Percentiles rank a stretch among this genome's conserved stretches.
Evolutionary conservation across 495 filamentous ascomycete genomes (phyloP).

Genomic region (Talaromyces ruber): DNA sequence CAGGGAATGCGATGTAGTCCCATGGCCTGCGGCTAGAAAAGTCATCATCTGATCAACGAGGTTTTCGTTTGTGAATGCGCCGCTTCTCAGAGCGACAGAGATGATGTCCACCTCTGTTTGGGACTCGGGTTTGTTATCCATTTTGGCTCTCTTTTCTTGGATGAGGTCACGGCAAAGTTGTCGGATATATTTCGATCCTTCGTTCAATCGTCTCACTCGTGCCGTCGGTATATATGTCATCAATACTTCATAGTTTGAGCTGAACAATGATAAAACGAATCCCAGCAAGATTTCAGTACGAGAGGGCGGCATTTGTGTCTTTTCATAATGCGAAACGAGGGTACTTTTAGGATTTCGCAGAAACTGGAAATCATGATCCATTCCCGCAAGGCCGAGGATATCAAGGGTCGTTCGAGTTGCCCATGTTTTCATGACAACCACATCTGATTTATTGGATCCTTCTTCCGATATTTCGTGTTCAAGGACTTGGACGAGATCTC

Average conservation of each 20-base stretch:
- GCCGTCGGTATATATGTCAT: conserved; percentile 47
- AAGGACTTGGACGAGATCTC: conserved; percentile 34
- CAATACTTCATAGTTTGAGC: conserved; percentile 2
- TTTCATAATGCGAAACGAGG: conserved; percentile 57
- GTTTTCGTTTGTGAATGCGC: conserved; percentile 70
- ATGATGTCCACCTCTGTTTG: conserved; percentile 66
- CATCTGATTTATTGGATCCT: conserved; percentile 9
- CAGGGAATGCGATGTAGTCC: conserved; percentile 56
- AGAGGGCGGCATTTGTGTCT: conserved; percentile 18
- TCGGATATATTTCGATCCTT: conserved; percentile 50
- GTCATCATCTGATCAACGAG: conserved; percentile 93
- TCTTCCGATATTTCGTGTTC: conserved; percentile 21
- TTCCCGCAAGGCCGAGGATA: conserved; percentile 79
- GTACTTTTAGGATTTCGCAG: conserved; percentile 55
- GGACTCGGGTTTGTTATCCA: conserved; percentile 19
- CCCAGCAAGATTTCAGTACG: conserved; percentile 23
- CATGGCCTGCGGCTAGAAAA: conserved; percentile 87
- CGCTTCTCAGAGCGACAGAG: conserved; percentile 69
- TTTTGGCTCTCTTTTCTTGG: conserved; percentile 52
- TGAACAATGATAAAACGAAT: conserved; percentile 19
- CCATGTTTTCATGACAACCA: conserved; percentile 58
- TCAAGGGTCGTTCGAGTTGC: conserved; percentile 70
- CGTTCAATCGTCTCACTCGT: conserved; percentile 53
- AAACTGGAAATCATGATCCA: conserved; percentile 74
- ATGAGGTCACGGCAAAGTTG: conserved; percentile 58